Conservation (phyloP, 176 grass and related monocot species). For the Zoysia japonica region DNA sequence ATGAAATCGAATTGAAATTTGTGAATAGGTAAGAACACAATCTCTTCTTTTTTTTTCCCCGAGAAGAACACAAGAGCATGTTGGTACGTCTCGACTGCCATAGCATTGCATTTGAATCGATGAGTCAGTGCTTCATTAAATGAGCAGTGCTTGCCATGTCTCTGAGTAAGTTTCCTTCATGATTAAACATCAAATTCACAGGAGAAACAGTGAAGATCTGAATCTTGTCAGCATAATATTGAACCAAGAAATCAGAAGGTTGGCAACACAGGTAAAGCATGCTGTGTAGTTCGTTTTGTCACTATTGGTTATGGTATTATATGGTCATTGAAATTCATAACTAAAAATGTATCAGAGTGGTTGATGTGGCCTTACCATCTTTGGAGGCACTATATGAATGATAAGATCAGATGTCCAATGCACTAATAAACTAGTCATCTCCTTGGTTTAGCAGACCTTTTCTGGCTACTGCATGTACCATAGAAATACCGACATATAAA, state of each 20-base stretch:
- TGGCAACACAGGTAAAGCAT: constrained; percentile 84
- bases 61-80: constrained; percentile 4
- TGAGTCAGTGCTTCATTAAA: background rate
- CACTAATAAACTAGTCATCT: background rate
- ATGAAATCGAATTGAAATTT: constrained; percentile 99
- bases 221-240: constrained; percentile 88
- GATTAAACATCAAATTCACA: constrained; percentile 46
- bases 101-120: constrained; percentile 22
- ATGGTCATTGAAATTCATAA: background rate
- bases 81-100: background rate
- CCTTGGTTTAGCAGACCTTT: background rate
- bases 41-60: too few relatives aligned
- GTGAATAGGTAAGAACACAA: constrained; percentile 74
- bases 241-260: constrained; percentile 96
- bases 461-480: background rate
- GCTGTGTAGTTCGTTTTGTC: background rate
- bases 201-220: constrained; percentile 92
- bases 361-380: background rate
- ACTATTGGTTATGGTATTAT: constrained; percentile 7
- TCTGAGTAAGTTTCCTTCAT: background rate
- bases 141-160: background rate
- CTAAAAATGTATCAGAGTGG: background rate
- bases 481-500: background rate
- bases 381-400: background rate
- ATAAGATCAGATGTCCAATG: background rate